Evolutionary conservation across 1,284 basidiomycete species (phyloP).

Genomic region (Exobasidium cylindrosporum): DNA sequence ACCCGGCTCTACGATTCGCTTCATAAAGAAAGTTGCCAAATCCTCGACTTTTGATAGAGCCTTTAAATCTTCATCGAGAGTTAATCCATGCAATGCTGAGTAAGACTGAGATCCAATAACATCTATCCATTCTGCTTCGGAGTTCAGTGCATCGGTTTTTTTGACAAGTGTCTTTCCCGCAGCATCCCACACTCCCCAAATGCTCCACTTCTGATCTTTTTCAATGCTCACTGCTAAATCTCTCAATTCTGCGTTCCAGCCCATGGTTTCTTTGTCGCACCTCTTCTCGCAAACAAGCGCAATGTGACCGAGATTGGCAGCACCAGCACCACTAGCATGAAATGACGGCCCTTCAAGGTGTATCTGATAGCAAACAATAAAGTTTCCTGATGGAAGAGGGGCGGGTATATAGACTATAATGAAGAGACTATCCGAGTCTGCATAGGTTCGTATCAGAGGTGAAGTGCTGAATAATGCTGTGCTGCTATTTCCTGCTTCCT

Average conservation of each 20-base stretch:
- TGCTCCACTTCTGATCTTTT: constrained; percentile 30
- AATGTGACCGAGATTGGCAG: constrained; percentile 39
- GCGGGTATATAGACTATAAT: constrained; percentile 43
- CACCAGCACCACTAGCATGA: not conserved
- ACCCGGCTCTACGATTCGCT: constrained; percentile 41
- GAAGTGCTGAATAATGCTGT: not conserved
- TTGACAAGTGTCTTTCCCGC: constrained; percentile 36
- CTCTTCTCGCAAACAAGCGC: constrained; percentile 42
- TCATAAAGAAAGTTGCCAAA: constrained; percentile 35
- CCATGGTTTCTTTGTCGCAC: constrained; percentile 36
- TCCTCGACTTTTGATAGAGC: constrained; percentile 32
- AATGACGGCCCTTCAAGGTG: constrained; percentile 41
- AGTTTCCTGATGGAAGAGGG: constrained; percentile 34
- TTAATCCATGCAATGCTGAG: constrained; percentile 37
- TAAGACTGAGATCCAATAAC: constrained; percentile 23
- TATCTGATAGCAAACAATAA: constrained; percentile 45
- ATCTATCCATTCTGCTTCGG: constrained; percentile 21
- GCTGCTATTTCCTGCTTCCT: not conserved
- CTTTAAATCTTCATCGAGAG: constrained; percentile 29
- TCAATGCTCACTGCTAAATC: constrained; percentile 35
- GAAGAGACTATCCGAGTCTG: constrained; percentile 22
- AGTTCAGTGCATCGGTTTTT: constrained; percentile 19
- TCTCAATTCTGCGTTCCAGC: constrained; percentile 42
- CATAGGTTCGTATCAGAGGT: not conserved
- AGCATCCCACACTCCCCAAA: constrained; percentile 50